Conservation (phyloP, 345 rosid species). For the Ceriops decandra region DNA sequence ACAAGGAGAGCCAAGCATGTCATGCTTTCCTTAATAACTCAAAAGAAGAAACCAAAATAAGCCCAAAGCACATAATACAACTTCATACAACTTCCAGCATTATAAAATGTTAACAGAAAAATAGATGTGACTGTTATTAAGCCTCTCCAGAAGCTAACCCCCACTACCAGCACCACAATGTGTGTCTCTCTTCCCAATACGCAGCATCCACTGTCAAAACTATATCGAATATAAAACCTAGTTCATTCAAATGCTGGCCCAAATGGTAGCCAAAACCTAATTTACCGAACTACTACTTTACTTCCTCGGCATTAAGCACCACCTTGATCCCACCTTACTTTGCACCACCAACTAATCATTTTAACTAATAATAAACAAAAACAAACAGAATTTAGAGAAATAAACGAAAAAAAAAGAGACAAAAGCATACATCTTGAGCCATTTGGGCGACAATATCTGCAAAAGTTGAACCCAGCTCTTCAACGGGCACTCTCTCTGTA, state of each 20-base stretch:
- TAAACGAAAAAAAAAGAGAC: background rate
- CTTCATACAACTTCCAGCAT: no score
- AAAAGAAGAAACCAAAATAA: no score
- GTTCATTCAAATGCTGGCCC: background rate
- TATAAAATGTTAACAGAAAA: no score
- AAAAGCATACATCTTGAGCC: slow-evolving; percentile 77
- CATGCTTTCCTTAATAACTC: no score
- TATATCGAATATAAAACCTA: background rate
- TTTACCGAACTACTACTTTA: background rate
- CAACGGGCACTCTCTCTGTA: slow-evolving; percentile 42
- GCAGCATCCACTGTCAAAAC: no score
- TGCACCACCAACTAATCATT: no score
- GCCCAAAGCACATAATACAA: no score
- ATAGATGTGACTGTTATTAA: no score
- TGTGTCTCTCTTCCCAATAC: no score
- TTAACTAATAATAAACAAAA: background rate
- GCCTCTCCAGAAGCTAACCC: no score
- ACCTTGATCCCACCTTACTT: background rate
- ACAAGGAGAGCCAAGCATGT: no score
- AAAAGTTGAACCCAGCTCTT: slow-evolving; percentile 60
- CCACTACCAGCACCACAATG: no score
- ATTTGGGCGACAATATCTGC: slow-evolving; percentile 86
- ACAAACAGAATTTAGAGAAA: background rate
- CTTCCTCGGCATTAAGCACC: background rate
- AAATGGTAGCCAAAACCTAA: background rate